These are phyloP conservation scores for Fonsecaea monophora DNA, from an alignment of 2,329 filamentous ascomycete genomes.

Conservation along the genomic window DNA sequence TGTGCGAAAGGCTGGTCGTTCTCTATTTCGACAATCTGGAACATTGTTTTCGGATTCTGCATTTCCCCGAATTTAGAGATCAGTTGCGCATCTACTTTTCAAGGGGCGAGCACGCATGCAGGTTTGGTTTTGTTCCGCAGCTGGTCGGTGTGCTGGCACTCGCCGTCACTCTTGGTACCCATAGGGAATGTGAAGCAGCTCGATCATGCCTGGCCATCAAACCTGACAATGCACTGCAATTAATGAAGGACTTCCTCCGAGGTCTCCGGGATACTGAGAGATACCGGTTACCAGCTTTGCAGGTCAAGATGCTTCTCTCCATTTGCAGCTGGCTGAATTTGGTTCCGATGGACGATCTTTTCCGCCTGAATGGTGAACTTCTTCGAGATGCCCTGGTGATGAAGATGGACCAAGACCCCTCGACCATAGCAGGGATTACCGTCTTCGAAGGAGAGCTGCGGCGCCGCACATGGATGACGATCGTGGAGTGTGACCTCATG, in stretches of 20 bases:
- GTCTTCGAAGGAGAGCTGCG: conserved; percentile 43
- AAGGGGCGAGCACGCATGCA: conserved; percentile 26
- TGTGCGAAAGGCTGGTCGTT: conserved; percentile 31
- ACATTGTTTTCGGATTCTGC: conserved; percentile 39
- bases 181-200: conserved; percentile 34
- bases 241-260: conserved; percentile 31
- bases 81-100: conserved; percentile 35
- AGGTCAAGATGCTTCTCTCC: conserved; percentile 34
- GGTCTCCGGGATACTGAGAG: conserved; percentile 22
- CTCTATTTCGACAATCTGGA: conserved; percentile 41
- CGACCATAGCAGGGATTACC: conserved; percentile 13
- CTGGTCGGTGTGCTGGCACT: conserved; percentile 35
- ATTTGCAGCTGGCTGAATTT: conserved; percentile 33
- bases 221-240: conserved; percentile 23
- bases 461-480: conserved; percentile 43
- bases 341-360: conserved; percentile 32
- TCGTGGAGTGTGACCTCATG: conserved; percentile 43
- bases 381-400: conserved; percentile 35
- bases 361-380: conserved; percentile 34
- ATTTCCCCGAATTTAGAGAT: conserved; percentile 29
- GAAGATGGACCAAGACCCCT: conserved; percentile 35
- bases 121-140: conserved; percentile 34
- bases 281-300: conserved; percentile 33
- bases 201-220: conserved; percentile 25
- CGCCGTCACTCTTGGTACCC: conserved; percentile 32